Evolutionary conservation across 352 stramenopile species (phyloP).

Genomic region (Globisporangium heterothallicum): DNA sequence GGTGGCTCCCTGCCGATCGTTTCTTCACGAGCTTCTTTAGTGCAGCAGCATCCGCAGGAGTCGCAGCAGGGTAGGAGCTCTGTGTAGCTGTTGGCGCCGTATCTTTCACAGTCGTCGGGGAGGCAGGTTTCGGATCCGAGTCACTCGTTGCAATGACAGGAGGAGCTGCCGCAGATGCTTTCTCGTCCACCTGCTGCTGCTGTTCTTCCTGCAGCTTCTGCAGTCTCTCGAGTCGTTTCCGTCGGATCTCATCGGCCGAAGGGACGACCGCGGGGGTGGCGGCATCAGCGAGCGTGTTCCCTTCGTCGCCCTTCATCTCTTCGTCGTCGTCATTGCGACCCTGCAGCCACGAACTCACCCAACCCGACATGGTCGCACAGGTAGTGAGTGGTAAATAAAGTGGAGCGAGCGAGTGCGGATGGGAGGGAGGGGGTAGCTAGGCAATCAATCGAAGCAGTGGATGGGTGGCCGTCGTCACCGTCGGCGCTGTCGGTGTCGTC

Average conservation of each 20-base stretch:
- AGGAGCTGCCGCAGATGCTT: not conserved
- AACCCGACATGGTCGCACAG: slow-evolving; percentile 33
- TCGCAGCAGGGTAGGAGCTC: not conserved
- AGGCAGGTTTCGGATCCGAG: no score
- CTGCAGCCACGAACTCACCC: slow-evolving; percentile 53
- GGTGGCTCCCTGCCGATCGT: slow-evolving; percentile 11
- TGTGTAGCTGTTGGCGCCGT: slow-evolving; percentile 3
- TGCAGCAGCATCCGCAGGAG: not conserved
- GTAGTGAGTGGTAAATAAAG: not conserved
- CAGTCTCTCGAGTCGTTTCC: slow-evolving; percentile 48
- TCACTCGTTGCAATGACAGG: slow-evolving; percentile 3
- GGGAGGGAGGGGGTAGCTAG: not conserved
- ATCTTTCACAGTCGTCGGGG: not conserved
- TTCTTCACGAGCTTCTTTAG: slow-evolving; percentile 28
- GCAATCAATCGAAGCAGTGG: not conserved
- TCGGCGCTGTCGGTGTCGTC: no score
- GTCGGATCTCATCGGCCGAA: slow-evolving; percentile 43
- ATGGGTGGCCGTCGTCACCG: not conserved
- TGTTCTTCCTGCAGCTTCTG: slow-evolving; percentile 54
- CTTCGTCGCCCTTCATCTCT: slow-evolving; percentile 30
- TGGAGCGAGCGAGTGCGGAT: not conserved
- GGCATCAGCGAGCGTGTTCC: slow-evolving; percentile 5
- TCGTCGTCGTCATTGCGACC: slow-evolving; percentile 37
- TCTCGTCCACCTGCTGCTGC: not conserved
- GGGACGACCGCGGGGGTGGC: slow-evolving; percentile 12